Evolutionary conservation across 108 stramenopile genomes (phyloP), one percentile per base, ranked within the genome.

Genomic region (Aureococcus anophagefferens): DNA sequence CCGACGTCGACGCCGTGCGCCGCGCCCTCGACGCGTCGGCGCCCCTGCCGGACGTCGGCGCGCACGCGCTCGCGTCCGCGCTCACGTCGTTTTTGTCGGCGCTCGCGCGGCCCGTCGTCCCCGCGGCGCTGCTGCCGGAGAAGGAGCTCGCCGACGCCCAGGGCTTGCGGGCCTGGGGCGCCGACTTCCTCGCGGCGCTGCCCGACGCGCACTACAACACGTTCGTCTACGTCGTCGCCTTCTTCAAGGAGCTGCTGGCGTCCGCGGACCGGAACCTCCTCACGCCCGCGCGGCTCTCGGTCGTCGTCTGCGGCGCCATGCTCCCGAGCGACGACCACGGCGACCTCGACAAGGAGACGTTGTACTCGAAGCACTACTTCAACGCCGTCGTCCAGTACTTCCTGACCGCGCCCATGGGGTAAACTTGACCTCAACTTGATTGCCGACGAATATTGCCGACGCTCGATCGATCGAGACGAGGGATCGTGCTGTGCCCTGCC

Each of bases 151-250:
- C 51, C 73, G 94, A 93, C 72, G 80, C 89, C 9, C 84, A 88
- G 69, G 87, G 87, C 67, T 86, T 96, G 67, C 88, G 87, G 73
- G 73, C 82, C 5, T 84, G 81, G 83, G 84, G 92, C 4, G 70
- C 92, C 36, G 77, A 79, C 40, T 87, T 99, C 45, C 68, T 97
- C 79, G 93, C 91, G 73, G 35, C 88, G 36, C 80, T 99, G 59
- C 91, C 93, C 28, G 91, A 93, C 30, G 81, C 95, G 36, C 87
- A 91, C 68, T 96, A 96, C 83, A 96, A 96, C 79, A 87, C 91
- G 15, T 93, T 99, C 70, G 91, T 94, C n/a, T 99, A 99, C 83
- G 78, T 97, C 51, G 82, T 95, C 51, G 93, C 95, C 29, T 95
- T 98, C 74, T 92, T 94, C 76, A 90, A 94, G 40, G 93, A 96